Percentiles rank a stretch among this genome's conserved stretches.
These are phyloP conservation scores for Aspergillus hortae DNA, from an alignment of 2,329 filamentous ascomycete genomes.

Conservation along the genomic window DNA sequence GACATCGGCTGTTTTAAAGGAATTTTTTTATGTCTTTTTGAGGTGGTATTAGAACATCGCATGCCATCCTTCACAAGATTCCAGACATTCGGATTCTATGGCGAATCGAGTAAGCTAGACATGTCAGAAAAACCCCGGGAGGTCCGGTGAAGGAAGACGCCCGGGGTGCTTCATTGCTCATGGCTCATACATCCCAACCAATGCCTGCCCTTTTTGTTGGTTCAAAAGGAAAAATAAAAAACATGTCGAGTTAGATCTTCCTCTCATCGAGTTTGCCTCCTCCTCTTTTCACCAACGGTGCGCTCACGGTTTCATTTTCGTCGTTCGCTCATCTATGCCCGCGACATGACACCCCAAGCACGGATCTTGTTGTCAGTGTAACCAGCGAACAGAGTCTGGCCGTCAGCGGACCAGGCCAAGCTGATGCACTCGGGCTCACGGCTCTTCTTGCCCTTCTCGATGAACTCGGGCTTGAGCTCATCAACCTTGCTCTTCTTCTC, in stretches of 20 bases:
- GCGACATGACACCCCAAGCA: slow-evolving; percentile 96
- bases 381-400: slow-evolving; percentile 98
- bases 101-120: slow-evolving; percentile 36
- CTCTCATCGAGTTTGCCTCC: slow-evolving; percentile 16
- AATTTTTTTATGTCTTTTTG: slow-evolving; percentile 22
- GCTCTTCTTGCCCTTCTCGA: slow-evolving; percentile 97
- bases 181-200: slow-evolving; percentile 43
- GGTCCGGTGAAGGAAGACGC: slow-evolving; percentile 16
- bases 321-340: slow-evolving; percentile 58
- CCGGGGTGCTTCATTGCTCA: slow-evolving; percentile 41
- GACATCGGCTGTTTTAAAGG: slow-evolving; percentile 14
- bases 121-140: slow-evolving; percentile 30
- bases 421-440: slow-evolving; percentile 97
- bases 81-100: slow-evolving; percentile 31
- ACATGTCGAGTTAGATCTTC: slow-evolving; percentile 17
- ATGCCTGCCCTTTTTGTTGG: slow-evolving; percentile 36
- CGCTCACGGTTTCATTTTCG: slow-evolving; percentile 4
- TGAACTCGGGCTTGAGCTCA: slow-evolving; percentile 98
- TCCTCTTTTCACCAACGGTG: slow-evolving; percentile 17
- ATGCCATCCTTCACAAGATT: slow-evolving; percentile 30
- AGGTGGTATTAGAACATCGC: slow-evolving; percentile 41
- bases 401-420: slow-evolving; percentile 96
- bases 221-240: slow-evolving; percentile 27
- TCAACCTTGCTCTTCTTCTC: slow-evolving; percentile 99
- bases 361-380: slow-evolving; percentile 99